These are phyloP conservation scores for Dryas integrifolia DNA, from an alignment of 331 rosid genomes.

Conservation along the genomic window DNA sequence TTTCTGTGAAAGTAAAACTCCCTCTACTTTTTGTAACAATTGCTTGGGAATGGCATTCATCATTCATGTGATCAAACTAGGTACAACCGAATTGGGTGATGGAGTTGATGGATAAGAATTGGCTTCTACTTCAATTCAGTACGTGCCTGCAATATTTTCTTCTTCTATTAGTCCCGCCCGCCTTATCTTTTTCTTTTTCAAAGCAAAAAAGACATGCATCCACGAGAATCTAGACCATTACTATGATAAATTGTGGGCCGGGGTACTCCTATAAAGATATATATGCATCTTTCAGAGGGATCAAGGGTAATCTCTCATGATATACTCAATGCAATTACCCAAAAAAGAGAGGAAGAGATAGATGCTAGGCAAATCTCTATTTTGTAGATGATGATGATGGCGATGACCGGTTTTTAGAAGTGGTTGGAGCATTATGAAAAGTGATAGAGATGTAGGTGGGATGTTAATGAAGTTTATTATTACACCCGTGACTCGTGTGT, in stretches of 20 bases:
- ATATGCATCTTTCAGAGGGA: conserved; percentile 5
- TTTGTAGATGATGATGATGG: conserved; percentile 20
- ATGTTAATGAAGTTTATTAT: conserved; percentile 34
- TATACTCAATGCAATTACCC: too few relatives aligned
- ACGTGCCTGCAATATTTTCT: neutral
- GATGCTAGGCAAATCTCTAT: neutral
- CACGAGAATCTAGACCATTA: conserved; percentile 29
- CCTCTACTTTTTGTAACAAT: neutral
- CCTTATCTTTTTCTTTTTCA: too few relatives aligned
- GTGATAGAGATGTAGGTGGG: conserved; percentile 38
- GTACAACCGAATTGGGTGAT: too few relatives aligned
- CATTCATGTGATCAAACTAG: too few relatives aligned
- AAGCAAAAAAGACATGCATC: neutral
- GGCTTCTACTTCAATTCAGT: too few relatives aligned
- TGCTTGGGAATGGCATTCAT: too few relatives aligned
- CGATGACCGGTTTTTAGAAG: conserved; percentile 25
- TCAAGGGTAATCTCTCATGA: too few relatives aligned
- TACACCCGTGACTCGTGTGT: conserved; percentile 52
- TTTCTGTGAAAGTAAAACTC: neutral
- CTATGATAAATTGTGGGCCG: too few relatives aligned
- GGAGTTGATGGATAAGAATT: too few relatives aligned
- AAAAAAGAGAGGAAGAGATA: too few relatives aligned
- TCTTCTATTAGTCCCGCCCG: neutral
- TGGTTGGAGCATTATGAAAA: conserved; percentile 47
- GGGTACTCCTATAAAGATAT: too few relatives aligned